phyloP scores from a whole-genome alignment of 208 protist genomes.

The Trypanosoma avium region DNA sequence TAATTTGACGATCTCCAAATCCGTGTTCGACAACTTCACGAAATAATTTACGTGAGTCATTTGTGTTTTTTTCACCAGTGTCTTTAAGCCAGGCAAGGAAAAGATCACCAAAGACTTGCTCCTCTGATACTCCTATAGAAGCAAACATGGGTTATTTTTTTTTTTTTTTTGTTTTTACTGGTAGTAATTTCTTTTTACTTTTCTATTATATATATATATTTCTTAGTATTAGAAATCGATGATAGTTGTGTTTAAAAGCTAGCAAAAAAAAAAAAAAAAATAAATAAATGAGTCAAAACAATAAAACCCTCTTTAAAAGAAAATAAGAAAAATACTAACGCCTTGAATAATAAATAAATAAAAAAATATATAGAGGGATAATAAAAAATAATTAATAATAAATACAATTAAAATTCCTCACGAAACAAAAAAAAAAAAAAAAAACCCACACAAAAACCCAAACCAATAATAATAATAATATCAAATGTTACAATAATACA shows the following conservation, averaged over 20 bases:
- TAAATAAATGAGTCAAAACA: too few relatives aligned
- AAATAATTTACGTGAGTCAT: conserved; percentile 74
- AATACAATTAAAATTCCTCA: too few relatives aligned
- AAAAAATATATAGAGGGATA: too few relatives aligned
- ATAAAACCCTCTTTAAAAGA: too few relatives aligned
- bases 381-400: too few relatives aligned
- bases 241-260: not conserved
- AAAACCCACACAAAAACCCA: conserved; percentile 7
- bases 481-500: not conserved
- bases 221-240: not conserved
- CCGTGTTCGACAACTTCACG: conserved; percentile 77
- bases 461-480: not conserved
- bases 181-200: not conserved
- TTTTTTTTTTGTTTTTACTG: conserved; percentile 1
- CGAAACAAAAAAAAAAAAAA: too few relatives aligned
- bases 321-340: too few relatives aligned
- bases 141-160: conserved; percentile 53
- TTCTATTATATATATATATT: not conserved
- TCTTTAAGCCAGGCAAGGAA: conserved; percentile 87
- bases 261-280: conserved; percentile 21
- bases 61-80: conserved; percentile 81
- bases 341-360: too few relatives aligned
- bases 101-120: conserved; percentile 86
- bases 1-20: conserved; percentile 58
- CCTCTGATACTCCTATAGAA: conserved; percentile 62